Conservation (phyloP, 192 early-diverging fungal species). For the Thamnidium elegans region DNA sequence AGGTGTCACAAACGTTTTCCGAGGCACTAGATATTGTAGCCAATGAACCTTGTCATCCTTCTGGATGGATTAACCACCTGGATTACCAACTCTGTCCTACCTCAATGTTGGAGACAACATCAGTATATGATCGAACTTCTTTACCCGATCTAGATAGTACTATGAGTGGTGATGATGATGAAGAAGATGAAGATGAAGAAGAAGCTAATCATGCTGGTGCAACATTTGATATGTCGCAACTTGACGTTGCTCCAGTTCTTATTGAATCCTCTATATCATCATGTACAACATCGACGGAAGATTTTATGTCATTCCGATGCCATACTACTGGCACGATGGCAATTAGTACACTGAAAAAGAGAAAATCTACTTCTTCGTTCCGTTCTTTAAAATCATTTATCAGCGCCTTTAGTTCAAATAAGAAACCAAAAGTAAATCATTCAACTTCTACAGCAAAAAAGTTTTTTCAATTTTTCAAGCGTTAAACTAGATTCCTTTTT, state of each 20-base stretch:
- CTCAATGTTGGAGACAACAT: not conserved
- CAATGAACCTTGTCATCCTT: not conserved
- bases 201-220: too few relatives aligned
- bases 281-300: not conserved
- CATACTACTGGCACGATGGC: constrained; percentile 4
- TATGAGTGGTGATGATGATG: too few relatives aligned
- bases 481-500: not conserved
- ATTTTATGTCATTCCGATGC: not conserved
- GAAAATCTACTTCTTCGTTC: not conserved
- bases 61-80: not conserved
- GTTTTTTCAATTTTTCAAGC: constrained; percentile 12
- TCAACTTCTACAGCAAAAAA: constrained; percentile 6
- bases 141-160: constrained; percentile 4
- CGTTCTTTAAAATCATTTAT: constrained; percentile 14
- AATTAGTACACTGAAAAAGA: not conserved
- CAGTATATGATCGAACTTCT: not conserved
- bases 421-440: not conserved
- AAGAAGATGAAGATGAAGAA: too few relatives aligned
- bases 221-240: too few relatives aligned
- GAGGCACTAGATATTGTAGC: constrained; percentile 2
- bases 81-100: too few relatives aligned
- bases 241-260: not conserved
- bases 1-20: constrained; percentile 5
- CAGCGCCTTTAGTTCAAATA: not conserved
- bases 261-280: not conserved